Evolutionary conservation across 768 basidiomycete genomes (phyloP).

Genomic region (Coprinopsis marcescibilis): DNA sequence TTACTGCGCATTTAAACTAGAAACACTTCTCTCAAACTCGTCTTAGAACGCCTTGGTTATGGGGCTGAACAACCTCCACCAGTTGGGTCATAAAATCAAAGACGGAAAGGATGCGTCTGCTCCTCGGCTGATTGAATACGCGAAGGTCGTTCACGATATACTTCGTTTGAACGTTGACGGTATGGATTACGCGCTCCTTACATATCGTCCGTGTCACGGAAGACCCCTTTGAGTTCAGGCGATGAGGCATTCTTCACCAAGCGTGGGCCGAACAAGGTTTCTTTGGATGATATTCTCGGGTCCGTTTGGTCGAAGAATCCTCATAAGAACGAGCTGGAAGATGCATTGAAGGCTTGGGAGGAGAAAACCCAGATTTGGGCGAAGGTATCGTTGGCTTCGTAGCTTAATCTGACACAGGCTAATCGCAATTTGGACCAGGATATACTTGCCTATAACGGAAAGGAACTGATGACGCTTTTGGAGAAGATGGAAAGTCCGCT

Average conservation of each 20-base stretch:
- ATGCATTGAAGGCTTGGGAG: slow-evolving; percentile 10
- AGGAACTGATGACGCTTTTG: slow-evolving; percentile 6
- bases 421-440: no score
- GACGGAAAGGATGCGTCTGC: slow-evolving; percentile 12
- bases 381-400: slow-evolving; percentile 10
- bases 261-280: slow-evolving; percentile 8
- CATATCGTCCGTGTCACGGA: background rate
- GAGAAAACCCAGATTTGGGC: slow-evolving; percentile 9
- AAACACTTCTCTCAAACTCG: background rate
- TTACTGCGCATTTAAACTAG: background rate
- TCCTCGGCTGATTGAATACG: slow-evolving; percentile 19
- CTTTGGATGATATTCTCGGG: slow-evolving; percentile 13
- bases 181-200: background rate
- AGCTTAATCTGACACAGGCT: no score
- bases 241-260: slow-evolving; percentile 22
- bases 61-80: slow-evolving; percentile 19
- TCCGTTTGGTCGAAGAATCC: slow-evolving; percentile 8
- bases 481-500: slow-evolving; percentile 12
- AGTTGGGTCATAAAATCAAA: slow-evolving; percentile 14
- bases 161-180: slow-evolving; percentile 20
- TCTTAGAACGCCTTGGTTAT: slow-evolving; percentile 24
- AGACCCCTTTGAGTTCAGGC: slow-evolving; percentile 11
- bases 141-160: slow-evolving; percentile 18
- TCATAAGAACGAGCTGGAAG: background rate
- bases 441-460: slow-evolving; percentile 8